Conservation (phyloP, 2,329 filamentous ascomycete species). For the Nemania bipapillata region DNA sequence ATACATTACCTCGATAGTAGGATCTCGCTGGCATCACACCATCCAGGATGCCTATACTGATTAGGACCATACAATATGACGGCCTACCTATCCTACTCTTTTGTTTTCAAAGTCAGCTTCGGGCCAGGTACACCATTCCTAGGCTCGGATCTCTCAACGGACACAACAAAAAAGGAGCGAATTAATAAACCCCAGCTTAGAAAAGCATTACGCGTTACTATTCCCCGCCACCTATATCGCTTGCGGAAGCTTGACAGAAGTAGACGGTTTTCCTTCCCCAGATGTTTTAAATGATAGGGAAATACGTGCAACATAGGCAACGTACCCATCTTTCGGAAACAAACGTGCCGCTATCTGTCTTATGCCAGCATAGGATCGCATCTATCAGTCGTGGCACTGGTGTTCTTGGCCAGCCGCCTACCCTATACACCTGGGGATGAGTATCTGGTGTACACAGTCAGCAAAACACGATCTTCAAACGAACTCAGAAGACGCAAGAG, state of each 20-base stretch:
- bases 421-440: not conserved
- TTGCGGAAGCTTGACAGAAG: not conserved
- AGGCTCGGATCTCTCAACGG: not conserved
- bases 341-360: not conserved
- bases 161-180: not conserved
- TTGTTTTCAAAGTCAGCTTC: not conserved
- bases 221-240: not conserved
- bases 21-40: not conserved
- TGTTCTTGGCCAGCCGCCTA: not conserved
- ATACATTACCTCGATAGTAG: not conserved
- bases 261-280: not conserved
- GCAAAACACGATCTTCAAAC: not conserved
- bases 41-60: not conserved
- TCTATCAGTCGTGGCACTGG: not conserved
- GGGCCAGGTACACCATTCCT: not conserved
- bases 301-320: not conserved
- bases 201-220: not conserved
- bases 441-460: not conserved
- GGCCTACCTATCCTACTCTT: not conserved
- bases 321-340: not conserved
- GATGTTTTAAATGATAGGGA: not conserved
- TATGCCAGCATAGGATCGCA: not conserved
- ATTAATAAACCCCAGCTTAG: not conserved
- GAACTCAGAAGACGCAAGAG: not conserved
- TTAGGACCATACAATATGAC: not conserved